Evolutionary conservation across 2,329 filamentous ascomycete genomes (phyloP).

Genomic region (Epichloe coenophiala): DNA sequence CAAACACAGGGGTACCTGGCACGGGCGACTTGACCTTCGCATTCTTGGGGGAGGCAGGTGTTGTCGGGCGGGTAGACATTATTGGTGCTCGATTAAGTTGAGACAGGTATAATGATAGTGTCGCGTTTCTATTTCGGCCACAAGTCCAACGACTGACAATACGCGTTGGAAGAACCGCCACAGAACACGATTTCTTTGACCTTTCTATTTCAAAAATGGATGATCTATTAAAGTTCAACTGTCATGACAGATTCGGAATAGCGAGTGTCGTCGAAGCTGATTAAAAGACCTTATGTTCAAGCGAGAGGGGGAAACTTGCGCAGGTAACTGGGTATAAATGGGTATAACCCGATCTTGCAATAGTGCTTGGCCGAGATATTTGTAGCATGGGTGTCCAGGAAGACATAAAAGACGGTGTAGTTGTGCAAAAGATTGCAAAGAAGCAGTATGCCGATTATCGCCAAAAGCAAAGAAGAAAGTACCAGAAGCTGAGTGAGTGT

Average conservation of each 20-base stretch:
- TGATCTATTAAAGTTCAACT: background rate
- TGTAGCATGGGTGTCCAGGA: background rate
- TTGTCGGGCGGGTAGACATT: conserved; percentile 35
- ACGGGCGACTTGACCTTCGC: conserved; percentile 46
- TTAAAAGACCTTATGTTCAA: background rate
- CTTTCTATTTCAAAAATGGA: background rate
- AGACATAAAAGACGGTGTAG: background rate
- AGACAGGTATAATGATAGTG: background rate
- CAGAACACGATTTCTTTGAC: background rate
- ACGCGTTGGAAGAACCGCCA: background rate
- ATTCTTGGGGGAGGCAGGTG: conserved; percentile 42
- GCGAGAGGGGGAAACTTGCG: background rate
- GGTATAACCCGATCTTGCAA: background rate
- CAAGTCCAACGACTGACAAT: background rate
- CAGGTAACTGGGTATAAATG: background rate
- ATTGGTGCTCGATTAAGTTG: conserved; percentile 1
- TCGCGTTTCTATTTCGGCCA: background rate
- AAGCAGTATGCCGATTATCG: background rate
- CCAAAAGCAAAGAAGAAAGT: background rate
- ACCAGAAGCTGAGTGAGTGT: background rate
- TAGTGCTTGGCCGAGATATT: background rate
- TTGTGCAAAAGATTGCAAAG: background rate
- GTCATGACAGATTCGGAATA: too few species aligned
- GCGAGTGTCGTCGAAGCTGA: background rate
- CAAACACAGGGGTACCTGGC: conserved; percentile 46